phyloP scores from a whole-genome alignment of 805 yeast species.

The Metschnikowia noctiluminum region DNA sequence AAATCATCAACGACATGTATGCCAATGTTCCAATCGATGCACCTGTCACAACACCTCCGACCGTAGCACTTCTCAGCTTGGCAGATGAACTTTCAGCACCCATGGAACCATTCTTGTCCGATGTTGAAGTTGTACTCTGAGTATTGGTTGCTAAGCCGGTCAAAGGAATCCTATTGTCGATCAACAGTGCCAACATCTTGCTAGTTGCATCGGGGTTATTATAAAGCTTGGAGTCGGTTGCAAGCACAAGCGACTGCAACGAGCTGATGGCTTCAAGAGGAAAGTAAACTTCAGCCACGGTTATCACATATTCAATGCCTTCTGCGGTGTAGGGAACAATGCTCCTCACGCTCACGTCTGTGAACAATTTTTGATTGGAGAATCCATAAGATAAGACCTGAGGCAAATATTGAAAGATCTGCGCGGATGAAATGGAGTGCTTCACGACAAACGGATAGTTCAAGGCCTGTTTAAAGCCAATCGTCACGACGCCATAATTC shows the following conservation, averaged over 20 bases:
- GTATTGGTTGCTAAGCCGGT: conserved; percentile 36
- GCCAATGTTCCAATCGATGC: conserved; percentile 72
- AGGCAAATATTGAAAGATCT: conserved; percentile 84
- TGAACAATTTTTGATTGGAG: conserved; percentile 21
- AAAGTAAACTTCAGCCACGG: conserved; percentile 86
- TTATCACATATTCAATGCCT: conserved; percentile 59
- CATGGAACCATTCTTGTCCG: conserved; percentile 33
- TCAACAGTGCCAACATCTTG: conserved; percentile 56
- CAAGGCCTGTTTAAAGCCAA: conserved; percentile 76
- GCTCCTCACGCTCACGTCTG: conserved; percentile 55
- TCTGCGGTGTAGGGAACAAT: conserved; percentile 70
- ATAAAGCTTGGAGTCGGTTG: conserved; percentile 58
- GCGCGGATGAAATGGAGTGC: conserved; percentile 74
- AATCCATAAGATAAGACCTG: conserved; percentile 64
- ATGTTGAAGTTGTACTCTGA: conserved; percentile 3
- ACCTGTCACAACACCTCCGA: conserved; percentile 81
- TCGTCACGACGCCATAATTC: conserved; percentile 53
- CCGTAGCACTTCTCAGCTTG: conserved; percentile 33
- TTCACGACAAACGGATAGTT: conserved; percentile 82
- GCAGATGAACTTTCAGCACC: conserved; percentile 20
- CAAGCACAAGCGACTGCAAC: conserved; percentile 49
- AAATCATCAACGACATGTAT: conserved; percentile 58
- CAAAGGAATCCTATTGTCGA: conserved; percentile 68
- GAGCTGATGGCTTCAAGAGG: conserved; percentile 51
- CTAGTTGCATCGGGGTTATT: conserved; percentile 54